Evolutionary conservation across 257 asterid species (phyloP).

Genomic region (Jaltomata sinuosa): DNA sequence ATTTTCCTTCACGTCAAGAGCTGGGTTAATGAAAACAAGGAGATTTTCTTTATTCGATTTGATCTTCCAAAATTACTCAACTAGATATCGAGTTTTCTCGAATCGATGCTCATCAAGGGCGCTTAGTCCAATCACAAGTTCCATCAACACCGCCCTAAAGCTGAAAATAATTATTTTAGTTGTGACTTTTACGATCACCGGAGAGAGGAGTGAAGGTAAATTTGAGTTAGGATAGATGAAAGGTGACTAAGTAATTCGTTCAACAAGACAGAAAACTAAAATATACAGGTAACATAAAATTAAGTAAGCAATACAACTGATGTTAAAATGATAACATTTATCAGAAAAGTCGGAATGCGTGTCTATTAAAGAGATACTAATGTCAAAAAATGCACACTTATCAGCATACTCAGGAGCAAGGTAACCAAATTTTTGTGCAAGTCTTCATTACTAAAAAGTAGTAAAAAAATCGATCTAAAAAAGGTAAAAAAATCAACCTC

Average conservation of each 20-base stretch:
- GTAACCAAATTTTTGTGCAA: conserved; percentile 83
- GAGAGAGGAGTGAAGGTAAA: neutral
- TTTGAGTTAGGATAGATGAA: neutral
- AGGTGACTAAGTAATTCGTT: neutral
- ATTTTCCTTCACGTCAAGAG: conserved; percentile 43
- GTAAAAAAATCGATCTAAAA: too few species aligned
- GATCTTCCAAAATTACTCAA: conserved; percentile 74
- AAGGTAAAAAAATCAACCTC: too few species aligned
- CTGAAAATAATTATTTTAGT: conserved; percentile 75
- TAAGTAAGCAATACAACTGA: too few species aligned
- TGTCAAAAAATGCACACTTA: conserved; percentile 5
- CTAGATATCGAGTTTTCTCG: conserved; percentile 64
- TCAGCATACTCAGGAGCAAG: conserved; percentile 90
- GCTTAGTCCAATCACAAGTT: conserved; percentile 63
- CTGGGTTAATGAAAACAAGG: conserved; percentile 48
- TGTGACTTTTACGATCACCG: conserved; percentile 81
- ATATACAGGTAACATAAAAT: too few species aligned
- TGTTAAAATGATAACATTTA: neutral
- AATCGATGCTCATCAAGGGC: conserved; percentile 53
- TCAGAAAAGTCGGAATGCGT: neutral
- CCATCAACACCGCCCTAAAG: conserved; percentile 86
- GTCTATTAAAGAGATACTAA: neutral
- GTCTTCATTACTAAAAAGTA: neutral
- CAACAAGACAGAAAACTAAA: too few species aligned
- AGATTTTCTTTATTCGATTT: conserved; percentile 42